Percentiles rank a stretch among this genome's conserved stretches.
Conservation (phyloP, 192 early-diverging fungal genomes). For the Backusella australiensis region DNA sequence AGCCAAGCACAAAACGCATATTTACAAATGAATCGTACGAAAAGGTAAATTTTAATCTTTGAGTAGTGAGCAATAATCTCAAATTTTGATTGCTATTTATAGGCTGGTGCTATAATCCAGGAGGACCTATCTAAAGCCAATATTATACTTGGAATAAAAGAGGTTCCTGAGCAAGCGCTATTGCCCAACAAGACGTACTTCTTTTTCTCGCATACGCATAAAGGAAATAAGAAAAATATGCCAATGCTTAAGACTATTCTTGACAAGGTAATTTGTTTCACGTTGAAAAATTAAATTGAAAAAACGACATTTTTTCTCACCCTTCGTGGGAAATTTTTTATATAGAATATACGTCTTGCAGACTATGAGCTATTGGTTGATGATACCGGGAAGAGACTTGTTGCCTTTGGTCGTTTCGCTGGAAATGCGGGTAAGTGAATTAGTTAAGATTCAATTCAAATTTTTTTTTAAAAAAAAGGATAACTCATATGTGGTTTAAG, state of each 20-base stretch:
- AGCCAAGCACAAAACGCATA: slow-evolving; percentile 92
- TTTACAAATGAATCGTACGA: slow-evolving; percentile 82
- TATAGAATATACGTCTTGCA: slow-evolving; percentile 80
- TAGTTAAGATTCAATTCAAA: not conserved
- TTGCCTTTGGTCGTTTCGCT: slow-evolving; percentile 91
- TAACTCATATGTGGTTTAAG: slow-evolving; percentile 14
- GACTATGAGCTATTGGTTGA: slow-evolving; percentile 96
- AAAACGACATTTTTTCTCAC: slow-evolving; percentile 1
- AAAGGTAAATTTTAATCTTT: slow-evolving; percentile 43
- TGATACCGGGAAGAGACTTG: slow-evolving; percentile 69
- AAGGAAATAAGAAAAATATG: slow-evolving; percentile 96
- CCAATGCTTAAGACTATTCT: slow-evolving; percentile 82
- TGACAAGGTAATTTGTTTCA: slow-evolving; percentile 66
- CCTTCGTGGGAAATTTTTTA: not conserved
- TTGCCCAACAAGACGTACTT: slow-evolving; percentile 89
- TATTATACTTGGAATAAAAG: slow-evolving; percentile 95
- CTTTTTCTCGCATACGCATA: slow-evolving; percentile 97
- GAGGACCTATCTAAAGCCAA: slow-evolving; percentile 90
- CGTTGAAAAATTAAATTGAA: not conserved
- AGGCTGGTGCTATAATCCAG: slow-evolving; percentile 80
- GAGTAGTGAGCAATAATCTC: not conserved
- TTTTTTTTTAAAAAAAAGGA: not conserved
- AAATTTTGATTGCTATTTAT: not conserved
- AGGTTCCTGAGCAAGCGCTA: slow-evolving; percentile 82
- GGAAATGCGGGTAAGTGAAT: slow-evolving; percentile 78